Conservation (phyloP, 305 asterid genomes). For the Coffea humblotiana region DNA sequence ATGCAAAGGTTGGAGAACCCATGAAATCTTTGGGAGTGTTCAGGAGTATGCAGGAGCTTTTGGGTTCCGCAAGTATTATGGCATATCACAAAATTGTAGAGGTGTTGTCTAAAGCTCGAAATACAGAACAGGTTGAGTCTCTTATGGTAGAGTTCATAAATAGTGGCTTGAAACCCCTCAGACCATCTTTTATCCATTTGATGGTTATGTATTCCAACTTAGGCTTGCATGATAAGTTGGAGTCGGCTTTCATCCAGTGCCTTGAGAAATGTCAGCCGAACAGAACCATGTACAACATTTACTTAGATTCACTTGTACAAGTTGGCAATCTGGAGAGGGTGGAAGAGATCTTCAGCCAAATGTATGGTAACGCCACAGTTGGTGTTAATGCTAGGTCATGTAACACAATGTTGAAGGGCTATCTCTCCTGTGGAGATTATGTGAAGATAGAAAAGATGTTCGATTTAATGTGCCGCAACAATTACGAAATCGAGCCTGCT, state of each 20-base stretch:
- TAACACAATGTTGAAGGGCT: slow-evolving; percentile 61
- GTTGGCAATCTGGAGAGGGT: slow-evolving; percentile 55
- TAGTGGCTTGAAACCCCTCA: slow-evolving; percentile 70
- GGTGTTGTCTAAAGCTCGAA: slow-evolving; percentile 60
- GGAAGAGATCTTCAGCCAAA: slow-evolving; percentile 63
- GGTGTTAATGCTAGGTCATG: slow-evolving; percentile 65
- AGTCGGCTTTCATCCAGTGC: slow-evolving; percentile 58
- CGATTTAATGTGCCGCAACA: slow-evolving; percentile 62
- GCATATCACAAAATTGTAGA: slow-evolving; percentile 72
- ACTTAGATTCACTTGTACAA: slow-evolving; percentile 73
- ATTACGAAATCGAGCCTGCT: slow-evolving; percentile 56
- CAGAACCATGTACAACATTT: slow-evolving; percentile 46
- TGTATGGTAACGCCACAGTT: slow-evolving; percentile 53
- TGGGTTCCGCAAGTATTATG: slow-evolving; percentile 36
- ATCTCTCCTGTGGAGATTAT: slow-evolving; percentile 42
- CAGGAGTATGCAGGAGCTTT: slow-evolving; percentile 52
- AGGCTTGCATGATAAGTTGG: slow-evolving; percentile 57
- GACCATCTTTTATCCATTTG: slow-evolving; percentile 64
- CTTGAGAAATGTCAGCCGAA: slow-evolving; percentile 60
- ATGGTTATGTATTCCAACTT: slow-evolving; percentile 54
- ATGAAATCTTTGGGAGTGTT: slow-evolving; percentile 59
- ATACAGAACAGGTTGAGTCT: slow-evolving; percentile 61
- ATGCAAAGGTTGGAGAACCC: slow-evolving; percentile 57
- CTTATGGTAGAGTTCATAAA: slow-evolving; percentile 63
- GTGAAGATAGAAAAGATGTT: slow-evolving; percentile 56